Evolutionary conservation across 192 early-diverging fungal genomes (phyloP).

Genomic region (Coemansia sp.): DNA sequence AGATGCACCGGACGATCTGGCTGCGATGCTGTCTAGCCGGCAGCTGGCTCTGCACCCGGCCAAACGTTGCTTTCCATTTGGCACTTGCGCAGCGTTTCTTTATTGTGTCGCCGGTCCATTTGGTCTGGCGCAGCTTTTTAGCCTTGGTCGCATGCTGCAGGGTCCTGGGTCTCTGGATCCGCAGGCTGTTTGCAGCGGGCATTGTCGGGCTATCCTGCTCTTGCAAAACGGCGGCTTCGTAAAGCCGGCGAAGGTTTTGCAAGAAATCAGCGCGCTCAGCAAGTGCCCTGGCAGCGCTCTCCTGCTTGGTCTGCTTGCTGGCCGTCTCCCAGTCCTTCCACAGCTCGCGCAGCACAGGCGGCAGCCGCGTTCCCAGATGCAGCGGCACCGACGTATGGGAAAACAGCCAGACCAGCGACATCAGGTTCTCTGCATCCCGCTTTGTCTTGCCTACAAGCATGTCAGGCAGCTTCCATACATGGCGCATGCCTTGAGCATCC

Average conservation of each 20-base stretch:
- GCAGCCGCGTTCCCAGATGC: slow-evolving; percentile 7
- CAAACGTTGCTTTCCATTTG: slow-evolving; percentile 10
- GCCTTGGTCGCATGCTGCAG: background rate
- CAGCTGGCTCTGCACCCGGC: slow-evolving; percentile 11
- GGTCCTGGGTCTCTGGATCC: background rate
- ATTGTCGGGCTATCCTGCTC: background rate
- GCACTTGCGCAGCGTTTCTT: background rate
- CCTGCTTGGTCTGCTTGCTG: background rate
- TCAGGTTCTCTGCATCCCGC: slow-evolving; percentile 20
- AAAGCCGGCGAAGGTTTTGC: slow-evolving; percentile 4
- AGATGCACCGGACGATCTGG: slow-evolving; percentile 8
- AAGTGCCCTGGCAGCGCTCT: background rate
- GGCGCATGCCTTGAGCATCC: background rate
- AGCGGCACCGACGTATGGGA: slow-evolving; percentile 7
- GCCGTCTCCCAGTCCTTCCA: slow-evolving; percentile 24
- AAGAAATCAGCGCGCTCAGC: slow-evolving; percentile 14
- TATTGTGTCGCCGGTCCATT: slow-evolving; percentile 13
- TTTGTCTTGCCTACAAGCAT: slow-evolving; percentile 1
- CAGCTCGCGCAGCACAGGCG: slow-evolving; percentile 16
- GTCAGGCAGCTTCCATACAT: slow-evolving; percentile 15
- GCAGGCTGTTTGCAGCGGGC: background rate
- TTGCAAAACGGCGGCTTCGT: background rate
- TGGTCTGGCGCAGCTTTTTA: background rate
- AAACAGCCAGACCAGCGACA: slow-evolving; percentile 20
- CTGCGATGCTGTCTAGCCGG: slow-evolving; percentile 15